Evolutionary conservation across 1,139 yeast genomes (phyloP).

Genomic region (Scheffersomyces cryptocercus): DNA sequence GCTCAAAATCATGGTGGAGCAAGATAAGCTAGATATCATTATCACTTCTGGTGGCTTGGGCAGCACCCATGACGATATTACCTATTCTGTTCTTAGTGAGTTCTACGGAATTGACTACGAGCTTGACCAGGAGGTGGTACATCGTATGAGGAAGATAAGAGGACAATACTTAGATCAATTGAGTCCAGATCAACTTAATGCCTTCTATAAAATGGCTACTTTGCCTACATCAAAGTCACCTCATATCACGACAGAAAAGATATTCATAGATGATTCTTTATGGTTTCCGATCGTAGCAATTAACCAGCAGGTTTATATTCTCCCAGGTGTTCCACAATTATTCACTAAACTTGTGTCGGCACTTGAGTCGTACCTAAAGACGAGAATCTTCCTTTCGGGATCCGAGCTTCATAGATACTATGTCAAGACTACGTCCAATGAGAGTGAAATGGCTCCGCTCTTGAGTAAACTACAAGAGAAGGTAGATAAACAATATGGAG

Average conservation of each 20-base stretch:
- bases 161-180: slow-evolving; percentile 39
- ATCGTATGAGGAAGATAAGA: slow-evolving; percentile 55
- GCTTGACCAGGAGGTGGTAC: slow-evolving; percentile 58
- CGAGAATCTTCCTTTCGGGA: slow-evolving; percentile 24
- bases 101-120: slow-evolving; percentile 55
- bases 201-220: slow-evolving; percentile 78
- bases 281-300: slow-evolving; percentile 87
- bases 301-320: slow-evolving; percentile 59
- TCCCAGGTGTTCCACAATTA: slow-evolving; percentile 83
- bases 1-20: slow-evolving; percentile 40
- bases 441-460: slow-evolving; percentile 69
- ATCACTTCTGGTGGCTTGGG: slow-evolving; percentile 88
- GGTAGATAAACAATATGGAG: slow-evolving; percentile 37
- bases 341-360: slow-evolving; percentile 53
- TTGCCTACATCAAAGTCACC: slow-evolving; percentile 51
- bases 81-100: slow-evolving; percentile 69
- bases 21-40: slow-evolving; percentile 61
- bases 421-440: slow-evolving; percentile 62
- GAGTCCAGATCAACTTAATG: slow-evolving; percentile 48
- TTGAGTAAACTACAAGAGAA: slow-evolving; percentile 53
- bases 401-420: slow-evolving; percentile 47
- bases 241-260: slow-evolving; percentile 40
- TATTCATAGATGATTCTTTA: slow-evolving; percentile 54
- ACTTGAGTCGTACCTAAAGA: slow-evolving; percentile 25
- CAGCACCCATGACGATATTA: slow-evolving; percentile 87